Evolutionary conservation across 116 monocot species (phyloP), one percentile per base, ranked within the genome.

Genomic region (Dioscorea cayenensis): DNA sequence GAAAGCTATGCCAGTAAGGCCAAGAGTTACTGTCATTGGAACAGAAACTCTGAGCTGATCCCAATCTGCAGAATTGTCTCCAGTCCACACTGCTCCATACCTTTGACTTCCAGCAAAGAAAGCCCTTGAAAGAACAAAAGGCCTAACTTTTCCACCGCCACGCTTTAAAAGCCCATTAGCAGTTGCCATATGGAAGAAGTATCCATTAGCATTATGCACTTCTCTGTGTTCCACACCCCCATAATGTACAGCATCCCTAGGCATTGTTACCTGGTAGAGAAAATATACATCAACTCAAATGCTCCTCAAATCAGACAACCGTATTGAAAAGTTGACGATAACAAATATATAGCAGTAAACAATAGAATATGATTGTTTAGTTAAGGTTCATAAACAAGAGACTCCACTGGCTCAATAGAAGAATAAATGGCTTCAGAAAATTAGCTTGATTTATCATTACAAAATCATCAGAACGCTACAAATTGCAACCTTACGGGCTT

Each of bases 101-200:
- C 91, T 77, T 73, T 99, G 99, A 70, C 80, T 99, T 71, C 99
- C 94, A 74, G 99, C 99, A 89, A 99, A 99, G 78, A 99, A 85
- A 69, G 99, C 94, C 63, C 99, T 83, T 35, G 99, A 89, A 71
- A 99, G 71, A 61, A 99, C 99, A 84, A 99, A 99, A 16, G 99
- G 94, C 22, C 99, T 78, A 63, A 89, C 93, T 64, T 99, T 93
- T 22, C 88, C 86, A 74, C 79, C 72, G 27, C 99, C 85, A 72
- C 99, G 76, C 69, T 91, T 99, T 60, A 99, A 61, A 27, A 99
- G 83, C 20, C 99, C 99, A 80, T 87, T 83, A 66, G 91, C 70
- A 32, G 99, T 79, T 73, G 94, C 99, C 99, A 99, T 99, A 78
- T 90, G 91, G 68, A 99, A 89, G 80, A 84, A 99, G 73, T 89